A percentile compares a stretch with the other conserved stretches of the same genome.
Conservation (phyloP, 371 early-diverging fungal species). For the Nematocida parisii region DNA sequence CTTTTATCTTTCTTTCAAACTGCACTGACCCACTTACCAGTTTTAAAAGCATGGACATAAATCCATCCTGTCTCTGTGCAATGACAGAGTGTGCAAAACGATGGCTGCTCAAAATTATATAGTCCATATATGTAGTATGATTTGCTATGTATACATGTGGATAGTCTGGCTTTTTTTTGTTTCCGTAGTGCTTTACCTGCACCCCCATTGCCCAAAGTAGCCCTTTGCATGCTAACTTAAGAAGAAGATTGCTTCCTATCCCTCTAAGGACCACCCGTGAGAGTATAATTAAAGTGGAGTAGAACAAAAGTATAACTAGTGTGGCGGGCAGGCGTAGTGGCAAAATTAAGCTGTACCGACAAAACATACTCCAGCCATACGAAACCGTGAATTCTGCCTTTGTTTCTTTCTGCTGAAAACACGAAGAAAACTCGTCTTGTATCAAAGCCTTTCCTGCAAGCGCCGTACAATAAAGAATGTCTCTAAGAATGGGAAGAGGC, state of each 20-base stretch:
- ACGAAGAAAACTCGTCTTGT: conserved; percentile 54
- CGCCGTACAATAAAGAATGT: conserved; percentile 51
- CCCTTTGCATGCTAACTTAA: conserved; percentile 39
- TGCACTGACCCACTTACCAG: conserved; percentile 74
- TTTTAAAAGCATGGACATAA: conserved; percentile 74
- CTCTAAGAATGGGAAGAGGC: conserved; percentile 24
- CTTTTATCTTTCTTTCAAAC: conserved; percentile 75
- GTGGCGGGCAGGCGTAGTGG: conserved; percentile 20
- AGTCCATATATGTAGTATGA: conserved; percentile 79
- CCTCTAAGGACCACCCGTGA: neutral
- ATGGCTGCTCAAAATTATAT: conserved; percentile 74
- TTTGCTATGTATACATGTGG: conserved; percentile 77
- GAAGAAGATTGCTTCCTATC: neutral
- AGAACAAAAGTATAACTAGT: conserved; percentile 19
- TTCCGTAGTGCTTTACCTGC: conserved; percentile 72
- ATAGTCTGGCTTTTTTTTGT: conserved; percentile 71
- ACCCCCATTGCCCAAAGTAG: conserved; percentile 57
- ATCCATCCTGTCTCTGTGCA: conserved; percentile 73
- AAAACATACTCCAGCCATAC: conserved; percentile 26
- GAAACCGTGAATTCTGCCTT: conserved; percentile 11
- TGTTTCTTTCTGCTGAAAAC: conserved; percentile 49
- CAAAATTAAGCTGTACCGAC: conserved; percentile 33
- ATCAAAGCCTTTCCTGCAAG: conserved; percentile 52
- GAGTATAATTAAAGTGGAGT: neutral
- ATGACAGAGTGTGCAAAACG: conserved; percentile 76